Evolutionary conservation across 1,284 basidiomycete species (phyloP), one percentile per base, ranked within the genome.

Genomic region (Mycosarcoma mackinlayi): DNA sequence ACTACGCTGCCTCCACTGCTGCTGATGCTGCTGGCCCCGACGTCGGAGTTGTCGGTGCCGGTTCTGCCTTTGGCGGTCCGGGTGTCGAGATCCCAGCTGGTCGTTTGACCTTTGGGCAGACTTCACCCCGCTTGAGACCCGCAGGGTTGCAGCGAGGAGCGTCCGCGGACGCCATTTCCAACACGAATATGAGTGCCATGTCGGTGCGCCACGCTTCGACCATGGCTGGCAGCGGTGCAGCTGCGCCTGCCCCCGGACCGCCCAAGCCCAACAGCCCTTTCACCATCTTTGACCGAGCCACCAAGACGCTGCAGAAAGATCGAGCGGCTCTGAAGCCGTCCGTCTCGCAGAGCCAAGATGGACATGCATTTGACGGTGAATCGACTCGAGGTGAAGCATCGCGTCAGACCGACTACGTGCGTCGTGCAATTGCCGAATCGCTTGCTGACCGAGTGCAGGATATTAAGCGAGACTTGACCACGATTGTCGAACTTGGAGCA

Each of bases 391-490:
- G 75, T 8, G 62, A 75, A 35, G 86, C 86, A 39, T 93, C 89
- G 76, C 86, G 89, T 66, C 87, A 88, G 0, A 93, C 96, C 0
- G 96, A 98, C 85, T 98, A 98, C 83, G 86, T 99, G 19, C 88
- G 93, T 27, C 88, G 93, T 56, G 93, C 94, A 78, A 89, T 95
- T 4, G 93, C 94, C 7, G 92, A 94, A 75, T 88, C 91, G 69
- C 87, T 98, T 86, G 88, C 92, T 78, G 95, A 98, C 80, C 87
- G 95, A 41, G 33, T 46, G 25, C 78, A 96, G 93, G 95, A 98
- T 82, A 91, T 98, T 70, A 94, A 93, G 84, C 87, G 90, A 35
- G 89, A 88, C 37, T 96, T 94, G 75, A 85, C 86, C 42, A 87
- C 88, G 2, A 86, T 98, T 19, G 85, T 98, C 14, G 96, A 98